These are phyloP conservation scores for Pseudozyma thailandica DNA, from an alignment of 1,284 basidiomycete genomes.

Conservation along the genomic window DNA sequence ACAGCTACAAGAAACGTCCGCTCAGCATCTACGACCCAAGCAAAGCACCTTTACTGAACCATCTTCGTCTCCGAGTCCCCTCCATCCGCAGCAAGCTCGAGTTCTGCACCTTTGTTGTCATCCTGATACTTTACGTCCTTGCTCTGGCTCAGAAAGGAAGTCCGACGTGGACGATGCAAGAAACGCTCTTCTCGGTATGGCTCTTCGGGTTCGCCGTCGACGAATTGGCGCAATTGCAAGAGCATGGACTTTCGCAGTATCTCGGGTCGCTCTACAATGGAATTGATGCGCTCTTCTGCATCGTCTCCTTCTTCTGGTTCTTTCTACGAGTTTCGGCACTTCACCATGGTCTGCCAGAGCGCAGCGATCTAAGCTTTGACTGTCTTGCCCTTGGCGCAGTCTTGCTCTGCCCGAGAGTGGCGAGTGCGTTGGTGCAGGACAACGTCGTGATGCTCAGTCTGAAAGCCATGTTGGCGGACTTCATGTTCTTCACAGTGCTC, in stretches of 20 bases:
- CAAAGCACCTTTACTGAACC: conserved; percentile 88
- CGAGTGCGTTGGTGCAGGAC: conserved; percentile 68
- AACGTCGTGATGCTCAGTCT: conserved; percentile 69
- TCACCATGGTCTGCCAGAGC: conserved; percentile 42
- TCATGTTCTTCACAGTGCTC: conserved; percentile 77
- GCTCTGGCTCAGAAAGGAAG: conserved; percentile 62
- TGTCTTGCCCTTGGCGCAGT: conserved; percentile 66
- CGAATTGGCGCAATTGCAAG: conserved; percentile 91
- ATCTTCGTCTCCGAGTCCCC: conserved; percentile 93
- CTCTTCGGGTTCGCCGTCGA: conserved; percentile 81
- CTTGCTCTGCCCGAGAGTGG: conserved; percentile 67
- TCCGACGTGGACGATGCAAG: conserved; percentile 47
- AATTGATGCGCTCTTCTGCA: conserved; percentile 56
- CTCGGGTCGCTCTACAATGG: conserved; percentile 65
- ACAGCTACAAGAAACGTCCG: conserved; percentile 92
- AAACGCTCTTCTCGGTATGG: conserved; percentile 59
- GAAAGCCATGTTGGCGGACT: conserved; percentile 77
- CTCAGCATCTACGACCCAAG: conserved; percentile 94
- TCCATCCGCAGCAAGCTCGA: conserved; percentile 88
- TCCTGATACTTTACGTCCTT: conserved; percentile 61
- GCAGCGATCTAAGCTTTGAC: conserved; percentile 65
- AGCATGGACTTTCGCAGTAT: conserved; percentile 85
- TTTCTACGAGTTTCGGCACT: conserved; percentile 65
- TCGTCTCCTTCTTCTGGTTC: conserved; percentile 66
- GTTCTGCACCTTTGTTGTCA: conserved; percentile 76